Conservation (phyloP, 805 yeast genomes). For the Wickerhamiella alocasiicola region DNA sequence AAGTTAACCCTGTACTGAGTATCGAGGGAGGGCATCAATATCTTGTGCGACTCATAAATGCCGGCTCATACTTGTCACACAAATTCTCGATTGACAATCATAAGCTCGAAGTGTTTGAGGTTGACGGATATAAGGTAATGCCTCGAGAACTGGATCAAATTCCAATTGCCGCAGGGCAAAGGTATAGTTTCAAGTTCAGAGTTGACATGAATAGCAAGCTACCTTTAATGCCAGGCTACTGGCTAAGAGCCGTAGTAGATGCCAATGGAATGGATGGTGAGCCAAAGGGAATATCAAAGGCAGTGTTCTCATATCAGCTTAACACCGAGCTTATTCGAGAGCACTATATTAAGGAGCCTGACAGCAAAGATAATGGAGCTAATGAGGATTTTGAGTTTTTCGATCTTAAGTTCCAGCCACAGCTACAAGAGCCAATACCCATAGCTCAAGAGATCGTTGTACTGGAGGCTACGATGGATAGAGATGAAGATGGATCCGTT, state of each 20-base stretch:
- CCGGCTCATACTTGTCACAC: constrained; percentile 27
- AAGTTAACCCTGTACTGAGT: constrained; percentile 15
- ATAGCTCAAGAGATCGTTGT: not conserved
- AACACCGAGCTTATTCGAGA: not conserved
- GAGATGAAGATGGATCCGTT: constrained; percentile 6
- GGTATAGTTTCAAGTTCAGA: constrained; percentile 43
- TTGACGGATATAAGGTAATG: constrained; percentile 25
- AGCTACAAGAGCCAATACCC: not conserved
- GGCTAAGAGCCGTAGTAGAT: constrained; percentile 6
- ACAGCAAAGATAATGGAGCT: not conserved
- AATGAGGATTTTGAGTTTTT: not conserved
- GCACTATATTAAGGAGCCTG: not conserved
- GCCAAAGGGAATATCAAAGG: not conserved
- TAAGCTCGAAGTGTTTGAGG: constrained; percentile 25
- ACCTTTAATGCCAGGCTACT: constrained; percentile 16
- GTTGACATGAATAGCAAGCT: not conserved
- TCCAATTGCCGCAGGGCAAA: constrained; percentile 57
- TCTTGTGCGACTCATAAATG: constrained; percentile 24
- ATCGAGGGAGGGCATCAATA: constrained; percentile 15
- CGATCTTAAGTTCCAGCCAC: constrained; percentile 3
- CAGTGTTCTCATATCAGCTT: constrained; percentile 1
- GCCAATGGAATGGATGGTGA: not conserved
- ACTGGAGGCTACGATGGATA: constrained; percentile 5
- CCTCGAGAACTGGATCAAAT: constrained; percentile 22
- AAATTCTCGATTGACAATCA: constrained; percentile 26